Evolutionary conservation across 2,329 filamentous ascomycete genomes (phyloP), one percentile per base, ranked within the genome.

Genomic region (Monosporascus sp.): DNA sequence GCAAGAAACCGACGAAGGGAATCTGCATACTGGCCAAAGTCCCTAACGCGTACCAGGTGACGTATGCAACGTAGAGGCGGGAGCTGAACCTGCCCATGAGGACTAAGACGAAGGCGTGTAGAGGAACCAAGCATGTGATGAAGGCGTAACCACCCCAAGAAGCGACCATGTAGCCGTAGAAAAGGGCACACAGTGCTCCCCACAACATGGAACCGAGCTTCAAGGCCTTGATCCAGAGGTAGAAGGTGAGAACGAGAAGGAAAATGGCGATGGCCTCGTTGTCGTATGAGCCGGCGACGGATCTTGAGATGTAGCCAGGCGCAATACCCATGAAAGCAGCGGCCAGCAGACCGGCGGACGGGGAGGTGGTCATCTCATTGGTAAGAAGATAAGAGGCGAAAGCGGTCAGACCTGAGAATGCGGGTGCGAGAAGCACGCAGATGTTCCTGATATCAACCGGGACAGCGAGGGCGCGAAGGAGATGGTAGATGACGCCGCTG

Each of bases 191-290:
- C 58, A 97, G 79, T 38, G 90, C 92, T 63, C 91, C 93, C 93
- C 93, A 99, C 73, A 97, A 89, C 71, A 96, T 91, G 49, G 94
- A 97, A 26, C 94, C 94, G 54, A 91, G 83, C 79, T 99, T 99
- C 63, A 99, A 81, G 20, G 94, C 91, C 81, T 97, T 97, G 76
- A 99, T 96, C 94, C 94, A 99, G 51, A 99, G 84, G 75, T 86
- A 99, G 75, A 99, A 99, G 70, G 94, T 99, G 72, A 96, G 97
- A 60, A 99, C 94, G 35, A 99, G 83, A 63, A 99, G 79, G 80
- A 99, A 99, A 70, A 99, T 99, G 67, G 94, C 92, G 77, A 99
- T 99, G 62, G 94, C 94, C 77, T 99, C 94, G 78, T 99, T 97
- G 74, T 99, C 94, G 77, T 99, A 99, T 72, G 92, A 97, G 68